Conservation (phyloP, 2,329 filamentous ascomycete species). For the Xylaria polymorpha region DNA sequence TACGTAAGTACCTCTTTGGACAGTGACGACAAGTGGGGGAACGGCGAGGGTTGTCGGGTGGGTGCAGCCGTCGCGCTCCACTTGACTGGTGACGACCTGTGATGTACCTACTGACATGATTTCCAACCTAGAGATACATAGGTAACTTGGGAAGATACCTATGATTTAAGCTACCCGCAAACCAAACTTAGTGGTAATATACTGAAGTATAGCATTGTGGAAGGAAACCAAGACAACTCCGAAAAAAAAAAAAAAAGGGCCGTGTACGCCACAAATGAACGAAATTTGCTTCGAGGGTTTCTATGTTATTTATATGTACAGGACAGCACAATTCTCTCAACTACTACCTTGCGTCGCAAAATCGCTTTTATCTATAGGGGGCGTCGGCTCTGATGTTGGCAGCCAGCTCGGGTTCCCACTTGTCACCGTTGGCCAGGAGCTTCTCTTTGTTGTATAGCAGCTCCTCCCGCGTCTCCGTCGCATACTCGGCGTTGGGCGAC, state of each 20-base stretch:
- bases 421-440: constrained; percentile 87
- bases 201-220: no score
- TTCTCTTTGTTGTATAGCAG: constrained; percentile 98
- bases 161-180: no score
- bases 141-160: no score
- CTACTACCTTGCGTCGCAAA: not conserved
- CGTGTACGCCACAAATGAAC: constrained; percentile 31
- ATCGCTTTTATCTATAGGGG: constrained; percentile 76
- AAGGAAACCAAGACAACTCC: not conserved
- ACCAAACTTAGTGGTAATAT: not conserved
- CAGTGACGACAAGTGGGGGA: not conserved
- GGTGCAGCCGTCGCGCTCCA: not conserved
- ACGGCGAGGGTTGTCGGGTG: not conserved
- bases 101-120: no score
- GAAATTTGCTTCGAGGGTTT: constrained; percentile 33
- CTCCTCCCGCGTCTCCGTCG: constrained; percentile 83
- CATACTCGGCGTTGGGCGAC: constrained; percentile 72
- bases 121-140: no score
- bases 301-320: constrained; percentile 41
- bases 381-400: constrained; percentile 92
- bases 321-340: constrained; percentile 15
- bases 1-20: not conserved
- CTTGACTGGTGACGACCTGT: no score
- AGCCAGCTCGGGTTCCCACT: constrained; percentile 97
- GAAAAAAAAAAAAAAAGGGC: not conserved